These are phyloP conservation scores for Talaromyces sp. DNA, from an alignment of 2,329 filamentous ascomycete species.

Conservation along the genomic window DNA sequence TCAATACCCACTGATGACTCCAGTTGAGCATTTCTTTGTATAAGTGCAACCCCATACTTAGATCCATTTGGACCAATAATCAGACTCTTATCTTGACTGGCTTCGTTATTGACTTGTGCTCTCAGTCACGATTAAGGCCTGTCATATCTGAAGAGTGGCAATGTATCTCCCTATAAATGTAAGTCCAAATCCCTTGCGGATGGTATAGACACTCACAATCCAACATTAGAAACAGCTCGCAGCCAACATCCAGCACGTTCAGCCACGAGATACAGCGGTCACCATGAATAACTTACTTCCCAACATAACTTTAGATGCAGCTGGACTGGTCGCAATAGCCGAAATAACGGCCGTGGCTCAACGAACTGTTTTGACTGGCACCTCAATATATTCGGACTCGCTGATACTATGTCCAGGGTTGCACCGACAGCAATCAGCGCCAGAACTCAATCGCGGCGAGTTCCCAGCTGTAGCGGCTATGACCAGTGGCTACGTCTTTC, in stretches of 20 bases:
- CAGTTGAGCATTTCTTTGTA: background rate
- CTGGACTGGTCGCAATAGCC: constrained; percentile 55
- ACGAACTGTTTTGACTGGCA: constrained; percentile 54
- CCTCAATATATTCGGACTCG: constrained; percentile 52
- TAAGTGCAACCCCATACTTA: background rate
- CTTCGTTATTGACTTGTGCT: background rate
- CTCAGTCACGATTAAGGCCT: background rate
- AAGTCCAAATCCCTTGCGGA: background rate
- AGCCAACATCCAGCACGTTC: background rate
- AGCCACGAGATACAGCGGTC: background rate
- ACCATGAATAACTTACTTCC: constrained; percentile 2
- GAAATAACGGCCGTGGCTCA: constrained; percentile 54
- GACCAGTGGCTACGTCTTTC: constrained; percentile 42
- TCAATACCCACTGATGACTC: background rate
- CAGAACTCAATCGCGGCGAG: constrained; percentile 44
- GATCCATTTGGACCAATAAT: background rate
- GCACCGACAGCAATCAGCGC: constrained; percentile 56
- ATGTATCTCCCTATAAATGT: constrained; percentile 7
- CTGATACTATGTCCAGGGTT: constrained; percentile 57
- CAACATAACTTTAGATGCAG: constrained; percentile 45
- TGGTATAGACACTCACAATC: background rate
- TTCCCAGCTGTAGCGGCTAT: constrained; percentile 39
- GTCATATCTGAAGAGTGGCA: background rate
- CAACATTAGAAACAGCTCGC: background rate
- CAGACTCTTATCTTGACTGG: background rate